Base-by-base conservation (phyloP, 1,284 basidiomycete species). In the Agroathelia rolfsii region DNA sequence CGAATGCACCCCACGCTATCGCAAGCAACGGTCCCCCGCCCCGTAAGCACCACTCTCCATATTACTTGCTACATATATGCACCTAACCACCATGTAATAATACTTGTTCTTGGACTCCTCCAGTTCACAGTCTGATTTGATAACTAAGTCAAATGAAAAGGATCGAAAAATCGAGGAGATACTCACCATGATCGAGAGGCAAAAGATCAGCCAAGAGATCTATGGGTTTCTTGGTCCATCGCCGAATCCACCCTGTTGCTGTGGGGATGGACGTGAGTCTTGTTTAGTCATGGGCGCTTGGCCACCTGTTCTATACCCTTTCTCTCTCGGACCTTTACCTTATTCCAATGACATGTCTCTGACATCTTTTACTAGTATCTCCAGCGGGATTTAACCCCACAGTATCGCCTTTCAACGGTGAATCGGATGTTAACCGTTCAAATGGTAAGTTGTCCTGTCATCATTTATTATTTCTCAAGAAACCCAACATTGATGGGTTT, bases 61-160 rank as follows among this genome's bases (percentile, higher is more conserved):
- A 9, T 22, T 6, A 34, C 24, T 28, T 6, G 24, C 20, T 23
- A 24, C 25, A 28, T 30, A 30, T 13, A 31, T 23, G n/a, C 24
- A 28, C 17, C 33, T 10, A 12, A 29, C n/a, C n/a, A n/a, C n/a
- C 25, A 28, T 30, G 30, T n/a, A 21, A 11, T 20, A 24, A 15
- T 29, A 22, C 8, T 27, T 28, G 18, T 17, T 21, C 15, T 27
- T n/a, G n/a, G n/a, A n/a, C 8, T 18, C 26, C 14, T 24, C 22
- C 34, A 75, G 72, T 6, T 72, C 71, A 6, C 72, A 75, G 35
- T 72, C 75, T 46, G 65, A 74, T 34, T 49, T 76, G 12, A 61
- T 68, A 42, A 56, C 66, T 41, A 58, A 53, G 33, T 61, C 67
- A 3, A 54, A 60, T 26, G 50, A 58, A 28, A 67, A 71, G 47